Base-by-base conservation (phyloP, 371 early-diverging fungal genomes). In the Lichtheimia ramosa region DNA sequence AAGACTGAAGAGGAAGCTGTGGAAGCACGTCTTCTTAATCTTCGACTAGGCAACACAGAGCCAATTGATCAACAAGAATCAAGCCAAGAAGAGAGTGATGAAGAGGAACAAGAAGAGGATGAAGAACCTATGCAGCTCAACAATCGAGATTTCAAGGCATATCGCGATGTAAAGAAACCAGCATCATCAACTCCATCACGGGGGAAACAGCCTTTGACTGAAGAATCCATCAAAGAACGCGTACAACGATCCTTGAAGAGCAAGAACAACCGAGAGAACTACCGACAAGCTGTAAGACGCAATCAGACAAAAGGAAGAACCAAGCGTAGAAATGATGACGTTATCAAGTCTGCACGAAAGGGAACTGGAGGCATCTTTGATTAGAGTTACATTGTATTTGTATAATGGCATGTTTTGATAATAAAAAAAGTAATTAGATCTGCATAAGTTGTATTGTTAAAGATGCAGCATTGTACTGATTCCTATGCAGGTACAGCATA, bases 131-230 rank as follows among this genome's bases (percentile, higher is more conserved):
- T 66, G 49, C 58, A 65, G 16, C 59, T 75, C 51, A 83, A 82
- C 66, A 86, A 89, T 65, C 73, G 85, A 25, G 71, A 72, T 8
- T 87, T 69, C 59, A 82, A 84, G 48, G 86, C 85, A 5, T 70
- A 84, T 55, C 75, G 86, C 14, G 87, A 86, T 64, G 61, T 62
- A 13, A 68, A 66, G 18, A 28, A 24, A 48, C 42, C 18, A 6
- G 41, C 57, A 43, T 64, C 56, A 5, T 43, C 61, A 28, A 75
- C 66, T 59, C 66, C 66, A 51, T 58, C 46, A 56, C 64, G 46
- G 50, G 62, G 66, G 63, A 76, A 61, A n/a, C 64, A 63, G 39
- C 68, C 70, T 34, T 63, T 81, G 61, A 79, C 74, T 7, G 76
- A 81, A 23, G 75, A 74, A 23, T 77, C 69, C 3, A 82, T 86